Evolutionary conservation across 305 asterid genomes (phyloP).

Genomic region (Rubia tinctorum): DNA sequence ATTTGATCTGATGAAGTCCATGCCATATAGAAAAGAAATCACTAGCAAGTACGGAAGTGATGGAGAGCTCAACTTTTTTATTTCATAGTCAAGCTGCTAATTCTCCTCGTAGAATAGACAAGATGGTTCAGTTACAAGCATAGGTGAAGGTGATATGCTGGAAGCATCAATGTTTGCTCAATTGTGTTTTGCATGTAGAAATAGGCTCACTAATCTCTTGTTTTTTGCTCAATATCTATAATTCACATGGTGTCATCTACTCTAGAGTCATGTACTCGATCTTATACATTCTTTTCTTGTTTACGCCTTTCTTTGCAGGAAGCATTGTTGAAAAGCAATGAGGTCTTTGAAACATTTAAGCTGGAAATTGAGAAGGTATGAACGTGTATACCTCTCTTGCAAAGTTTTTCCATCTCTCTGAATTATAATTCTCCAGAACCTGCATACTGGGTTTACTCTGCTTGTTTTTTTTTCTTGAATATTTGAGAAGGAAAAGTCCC

Average conservation of each 20-base stretch:
- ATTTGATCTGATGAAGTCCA: neutral
- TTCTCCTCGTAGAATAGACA: neutral
- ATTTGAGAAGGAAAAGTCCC: neutral
- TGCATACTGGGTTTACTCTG: conserved; percentile 3
- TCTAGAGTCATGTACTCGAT: neutral
- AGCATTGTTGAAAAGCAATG: conserved; percentile 93
- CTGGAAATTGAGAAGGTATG: conserved; percentile 93
- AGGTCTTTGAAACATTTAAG: conserved; percentile 93
- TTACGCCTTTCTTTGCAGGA: conserved; percentile 47
- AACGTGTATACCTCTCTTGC: conserved; percentile 10
- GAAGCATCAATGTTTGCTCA: neutral
- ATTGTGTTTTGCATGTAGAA: neutral
- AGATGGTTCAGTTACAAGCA: neutral
- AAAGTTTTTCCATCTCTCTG: neutral
- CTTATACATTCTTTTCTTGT: neutral
- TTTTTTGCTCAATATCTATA: neutral
- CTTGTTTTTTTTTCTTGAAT: conserved; percentile 3
- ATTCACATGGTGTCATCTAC: neutral
- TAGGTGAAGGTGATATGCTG: neutral
- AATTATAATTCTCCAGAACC: neutral
- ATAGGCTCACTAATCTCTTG: neutral
- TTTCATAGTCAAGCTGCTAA: neutral
- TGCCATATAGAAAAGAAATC: neutral
- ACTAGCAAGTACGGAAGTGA: neutral
- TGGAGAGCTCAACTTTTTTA: neutral